Base-by-base conservation (phyloP, 2,329 filamentous ascomycete genomes). In the Trichoderma sp. region DNA sequence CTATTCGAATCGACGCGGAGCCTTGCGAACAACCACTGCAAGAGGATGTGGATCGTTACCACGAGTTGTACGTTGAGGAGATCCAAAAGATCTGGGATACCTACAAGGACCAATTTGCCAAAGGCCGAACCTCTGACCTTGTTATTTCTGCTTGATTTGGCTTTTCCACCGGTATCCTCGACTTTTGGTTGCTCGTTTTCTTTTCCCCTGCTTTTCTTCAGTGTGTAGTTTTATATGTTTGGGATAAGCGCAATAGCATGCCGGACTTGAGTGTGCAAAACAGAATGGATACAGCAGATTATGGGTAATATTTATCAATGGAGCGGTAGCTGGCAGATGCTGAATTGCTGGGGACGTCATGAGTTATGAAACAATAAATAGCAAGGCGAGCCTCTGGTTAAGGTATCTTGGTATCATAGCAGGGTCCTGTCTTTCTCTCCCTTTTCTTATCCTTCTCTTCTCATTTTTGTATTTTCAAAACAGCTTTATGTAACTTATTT, bases 31-130 rank as follows among this genome's bases (percentile, higher is more conserved):
- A 90, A 73, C 92, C 95, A 1, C 87, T 91, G 28, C 88, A 92
- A 73, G 86, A 86, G 8, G 94, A 97, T 76, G 90, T 98, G 73
- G 91, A 97, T 77, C 84, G 92, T 75, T 85, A 98, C 73, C 96
- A 98, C 80, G 85, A 85, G 26, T 83, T 90, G 75, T 99, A 99
- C 81, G 87, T 96, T 1, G 83, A 87, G 32, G 95, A 95, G 83
- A 80, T 96, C 72, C 82, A 89, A 82, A 87, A 88, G 73, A 82
- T 95, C 23, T 96, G 92, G 91, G 88, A 93, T 66, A 85, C 88
- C 43, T 93, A 93, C 85, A 95, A 94, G 83, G 92, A 94, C 75
- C 87, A 88, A 26, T 95, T 94, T 83, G 88, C 91, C 0, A 83
- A 83, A 59, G 83, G 89, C 30, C 83, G 92, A 50, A 85, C 83